Evolutionary conservation across 805 yeast genomes (phyloP), one percentile per base, ranked within the genome.

Genomic region (Candida succiphila): DNA sequence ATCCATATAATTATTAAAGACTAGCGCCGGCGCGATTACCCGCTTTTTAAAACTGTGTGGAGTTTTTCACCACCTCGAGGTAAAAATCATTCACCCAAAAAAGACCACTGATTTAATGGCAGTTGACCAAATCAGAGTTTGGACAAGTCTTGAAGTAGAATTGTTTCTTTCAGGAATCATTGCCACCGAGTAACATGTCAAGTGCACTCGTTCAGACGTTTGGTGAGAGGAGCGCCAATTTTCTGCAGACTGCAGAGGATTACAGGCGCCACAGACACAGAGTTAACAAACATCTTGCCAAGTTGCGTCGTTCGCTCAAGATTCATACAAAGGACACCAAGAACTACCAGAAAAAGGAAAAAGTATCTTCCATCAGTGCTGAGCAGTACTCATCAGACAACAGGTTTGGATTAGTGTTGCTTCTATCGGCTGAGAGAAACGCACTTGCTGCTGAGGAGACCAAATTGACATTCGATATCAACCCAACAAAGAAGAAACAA

Each of bases 341-440:
- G 51, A 67, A 73, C 46, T 81, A 78, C 54, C 49, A 59, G 23
- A 51, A 59, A 14, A 69, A 70, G 38, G 69, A 67, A 37, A 62
- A 69, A 43, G 64, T 64, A 5, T 55, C 70, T 24, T 54, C 58
- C 21, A 64, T 82, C 19, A 46, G 65, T 2, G 36, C 57, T 0
- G 75, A 64, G 7, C 69, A 73, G 36, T 78, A 78, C 41, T 65
- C 57, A 4, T 40, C 52, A 16, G 73, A 83, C 44, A 52, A 55
- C 10, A 60, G 67, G 39, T 73, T 60, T 48, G 89, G 78, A 23
- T 62, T 67, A 26, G 56, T 86, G 18, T 54, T 75, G n/a, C 59
- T 87, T 17, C 61, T 75, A 37, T 67, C 69, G n/a, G 76, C 81
- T 2, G 97, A 92, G 55, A 70, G 95, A 49, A 83, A 85, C 44